Conservation (phyloP, 148 eudicot species). For the Nepenthes mirabilis region DNA sequence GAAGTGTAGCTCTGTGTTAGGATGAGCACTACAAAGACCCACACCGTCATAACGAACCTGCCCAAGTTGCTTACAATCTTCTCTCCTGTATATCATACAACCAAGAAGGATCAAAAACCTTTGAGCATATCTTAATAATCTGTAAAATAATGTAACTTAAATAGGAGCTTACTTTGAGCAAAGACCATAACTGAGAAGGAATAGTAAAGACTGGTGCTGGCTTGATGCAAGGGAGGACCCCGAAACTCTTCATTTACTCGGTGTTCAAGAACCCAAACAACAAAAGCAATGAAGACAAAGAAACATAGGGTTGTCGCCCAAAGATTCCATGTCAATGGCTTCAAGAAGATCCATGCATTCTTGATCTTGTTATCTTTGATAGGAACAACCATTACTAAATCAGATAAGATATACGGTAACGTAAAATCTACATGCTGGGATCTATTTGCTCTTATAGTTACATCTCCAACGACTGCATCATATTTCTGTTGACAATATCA, state of each 20-base stretch:
- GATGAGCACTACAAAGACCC: conserved; percentile 35
- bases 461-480: conserved; percentile 32
- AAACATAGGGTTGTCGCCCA: conserved; percentile 32
- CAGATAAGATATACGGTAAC: conserved; percentile 37
- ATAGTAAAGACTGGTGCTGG: conserved; percentile 35
- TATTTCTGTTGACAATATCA: conserved; percentile 7
- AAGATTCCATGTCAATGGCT: conserved; percentile 33
- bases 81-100: conserved; percentile 14
- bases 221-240: conserved; percentile 29
- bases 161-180: conserved; percentile 24
- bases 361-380: conserved; percentile 14
- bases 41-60: conserved; percentile 28
- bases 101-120: background rate
- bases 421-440: conserved; percentile 32
- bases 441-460: conserved; percentile 22
- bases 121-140: background rate
- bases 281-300: conserved; percentile 34
- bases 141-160: background rate
- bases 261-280: conserved; percentile 40
- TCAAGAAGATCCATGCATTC: conserved; percentile 47
- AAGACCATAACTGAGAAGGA: conserved; percentile 49
- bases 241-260: conserved; percentile 37
- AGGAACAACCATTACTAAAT: conserved; percentile 34
- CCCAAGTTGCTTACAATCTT: conserved; percentile 24
- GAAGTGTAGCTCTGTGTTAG: conserved; percentile 35